Conservation (phyloP, 1,284 basidiomycete species). For the Microbotryum silenes-acaulis region DNA sequence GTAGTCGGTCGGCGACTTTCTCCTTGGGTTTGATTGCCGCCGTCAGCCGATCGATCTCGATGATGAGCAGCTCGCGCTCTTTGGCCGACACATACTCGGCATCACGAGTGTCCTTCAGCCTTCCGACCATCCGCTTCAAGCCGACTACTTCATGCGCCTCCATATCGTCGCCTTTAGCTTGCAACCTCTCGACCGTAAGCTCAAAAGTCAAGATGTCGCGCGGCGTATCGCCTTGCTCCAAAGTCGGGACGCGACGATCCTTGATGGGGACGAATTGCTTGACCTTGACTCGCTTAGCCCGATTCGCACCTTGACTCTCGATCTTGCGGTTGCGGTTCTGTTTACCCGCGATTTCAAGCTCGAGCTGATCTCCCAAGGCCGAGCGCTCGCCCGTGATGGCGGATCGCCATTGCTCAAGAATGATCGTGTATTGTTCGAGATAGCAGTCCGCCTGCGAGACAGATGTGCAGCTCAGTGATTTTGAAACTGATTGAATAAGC, state of each 20-base stretch:
- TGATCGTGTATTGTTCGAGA: slow-evolving; percentile 13
- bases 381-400: slow-evolving; percentile 17
- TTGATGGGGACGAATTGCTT: slow-evolving; percentile 4
- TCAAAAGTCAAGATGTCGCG: slow-evolving; percentile 26
- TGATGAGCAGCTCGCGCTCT: slow-evolving; percentile 12
- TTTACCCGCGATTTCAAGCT: slow-evolving; percentile 1
- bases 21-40: slow-evolving; percentile 8
- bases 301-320: slow-evolving; percentile 2
- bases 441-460: neutral
- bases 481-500: too few relatives aligned
- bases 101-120: neutral
- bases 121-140: neutral
- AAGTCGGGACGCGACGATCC: slow-evolving; percentile 13
- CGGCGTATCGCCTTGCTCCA: slow-evolving; percentile 21
- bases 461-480: too few relatives aligned
- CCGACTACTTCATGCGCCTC: neutral
- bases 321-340: slow-evolving; percentile 8
- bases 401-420: slow-evolving; percentile 24
- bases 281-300: slow-evolving; percentile 14
- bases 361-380: slow-evolving; percentile 11
- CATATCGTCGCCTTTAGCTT: slow-evolving; percentile 19
- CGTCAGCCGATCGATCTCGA: slow-evolving; percentile 9
- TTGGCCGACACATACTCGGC: neutral
- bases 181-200: slow-evolving; percentile 20
- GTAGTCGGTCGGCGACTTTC: slow-evolving; percentile 28